Percentiles rank a stretch among this genome's conserved stretches.
Conservation (phyloP, 2,329 filamentous ascomycete genomes). For the Aspergillus texensis region DNA sequence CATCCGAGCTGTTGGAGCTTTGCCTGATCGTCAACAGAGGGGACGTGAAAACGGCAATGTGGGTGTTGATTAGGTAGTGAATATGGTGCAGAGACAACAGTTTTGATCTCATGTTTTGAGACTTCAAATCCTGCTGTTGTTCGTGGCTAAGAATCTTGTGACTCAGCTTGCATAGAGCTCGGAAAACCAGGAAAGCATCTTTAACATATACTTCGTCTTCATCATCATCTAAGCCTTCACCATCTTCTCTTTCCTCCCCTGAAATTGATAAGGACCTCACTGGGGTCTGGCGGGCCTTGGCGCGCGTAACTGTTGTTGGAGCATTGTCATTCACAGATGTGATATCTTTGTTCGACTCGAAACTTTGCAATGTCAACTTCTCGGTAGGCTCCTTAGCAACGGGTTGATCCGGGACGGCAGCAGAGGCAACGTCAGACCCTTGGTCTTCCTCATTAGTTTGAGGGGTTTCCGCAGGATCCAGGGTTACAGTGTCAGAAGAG, state of each 20-base stretch:
- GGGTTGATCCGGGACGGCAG: constrained; percentile 41
- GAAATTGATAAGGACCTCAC: constrained; percentile 46
- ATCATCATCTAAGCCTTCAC: constrained; percentile 56
- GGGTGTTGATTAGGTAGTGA: constrained; percentile 92
- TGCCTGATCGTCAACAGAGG: constrained; percentile 90
- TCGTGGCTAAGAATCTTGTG: constrained; percentile 89
- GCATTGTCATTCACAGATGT: constrained; percentile 67
- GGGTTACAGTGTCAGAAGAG: constrained; percentile 41
- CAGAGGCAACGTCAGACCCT: constrained; percentile 43
- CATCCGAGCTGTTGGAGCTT: constrained; percentile 78
- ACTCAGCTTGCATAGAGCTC: constrained; percentile 95
- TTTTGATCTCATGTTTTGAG: constrained; percentile 96
- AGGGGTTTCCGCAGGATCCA: constrained; percentile 41
- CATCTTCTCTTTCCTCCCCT: constrained; percentile 43
- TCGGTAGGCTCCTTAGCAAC: constrained; percentile 57
- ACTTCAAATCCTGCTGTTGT: constrained; percentile 87
- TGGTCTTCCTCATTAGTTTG: constrained; percentile 53
- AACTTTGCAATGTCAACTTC: constrained; percentile 69
- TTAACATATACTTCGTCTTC: constrained; percentile 97
- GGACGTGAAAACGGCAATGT: constrained; percentile 86
- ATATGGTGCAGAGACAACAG: constrained; percentile 93
- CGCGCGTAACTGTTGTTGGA: constrained; percentile 66
- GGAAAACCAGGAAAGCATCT: constrained; percentile 94
- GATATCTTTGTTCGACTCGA: constrained; percentile 70
- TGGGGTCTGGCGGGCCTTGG: constrained; percentile 51